These are phyloP conservation scores for Amanita exitialis DNA, from an alignment of 768 basidiomycete genomes.

Conservation along the genomic window DNA sequence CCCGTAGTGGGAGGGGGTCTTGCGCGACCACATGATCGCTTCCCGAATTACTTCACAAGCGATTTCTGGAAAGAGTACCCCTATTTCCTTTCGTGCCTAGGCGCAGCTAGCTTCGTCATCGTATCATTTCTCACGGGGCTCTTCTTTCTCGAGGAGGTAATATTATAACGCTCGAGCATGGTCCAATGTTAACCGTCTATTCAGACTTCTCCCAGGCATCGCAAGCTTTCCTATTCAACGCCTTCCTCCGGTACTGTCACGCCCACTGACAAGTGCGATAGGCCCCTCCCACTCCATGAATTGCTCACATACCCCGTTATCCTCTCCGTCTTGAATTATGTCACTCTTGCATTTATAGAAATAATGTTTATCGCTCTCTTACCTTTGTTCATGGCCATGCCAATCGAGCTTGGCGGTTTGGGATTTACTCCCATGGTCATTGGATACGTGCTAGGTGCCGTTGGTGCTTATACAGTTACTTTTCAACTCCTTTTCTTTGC, in stretches of 20 bases:
- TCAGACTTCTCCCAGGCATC: background rate
- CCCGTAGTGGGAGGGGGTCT: conserved; percentile 62
- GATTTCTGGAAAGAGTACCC: conserved; percentile 58
- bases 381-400: conserved; percentile 63
- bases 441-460: conserved; percentile 42
- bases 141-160: conserved; percentile 34
- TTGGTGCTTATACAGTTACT: conserved; percentile 26
- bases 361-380: conserved; percentile 43
- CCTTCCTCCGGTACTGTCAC: background rate
- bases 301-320: conserved; percentile 46
- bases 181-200: background rate
- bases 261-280: background rate
- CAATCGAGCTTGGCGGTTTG: conserved; percentile 55
- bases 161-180: conserved; percentile 1
- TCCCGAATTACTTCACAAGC: conserved; percentile 44
- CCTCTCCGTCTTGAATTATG: conserved; percentile 63
- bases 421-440: conserved; percentile 52
- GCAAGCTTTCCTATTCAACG: background rate
- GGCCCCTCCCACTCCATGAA: conserved; percentile 30
- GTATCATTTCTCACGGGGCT: conserved; percentile 23
- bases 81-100: conserved; percentile 64
- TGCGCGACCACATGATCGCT: conserved; percentile 57
- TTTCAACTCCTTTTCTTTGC: conserved; percentile 32
- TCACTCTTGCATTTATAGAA: conserved; percentile 40
- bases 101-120: conserved; percentile 24